Conservation (phyloP, 2,329 filamentous ascomycete species). For the Alternaria arborescens region DNA sequence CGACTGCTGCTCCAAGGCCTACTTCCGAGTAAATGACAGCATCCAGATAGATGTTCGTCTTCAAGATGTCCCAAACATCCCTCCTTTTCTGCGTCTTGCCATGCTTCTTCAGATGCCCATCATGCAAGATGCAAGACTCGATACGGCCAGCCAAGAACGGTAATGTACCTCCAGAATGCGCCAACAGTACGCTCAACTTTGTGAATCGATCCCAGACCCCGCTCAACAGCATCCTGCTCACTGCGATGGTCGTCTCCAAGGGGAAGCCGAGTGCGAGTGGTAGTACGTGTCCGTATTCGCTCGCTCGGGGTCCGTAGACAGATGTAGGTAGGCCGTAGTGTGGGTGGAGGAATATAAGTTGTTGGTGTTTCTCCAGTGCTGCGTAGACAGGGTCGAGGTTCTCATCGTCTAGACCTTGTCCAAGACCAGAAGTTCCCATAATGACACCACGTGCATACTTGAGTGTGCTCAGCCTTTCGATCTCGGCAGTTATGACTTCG, state of each 20-base stretch:
- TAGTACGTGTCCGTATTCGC: constrained; percentile 85
- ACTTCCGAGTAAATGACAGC: constrained; percentile 84
- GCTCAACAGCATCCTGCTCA: constrained; percentile 85
- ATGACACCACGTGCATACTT: constrained; percentile 83
- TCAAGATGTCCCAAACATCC: constrained; percentile 70
- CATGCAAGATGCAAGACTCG: constrained; percentile 86
- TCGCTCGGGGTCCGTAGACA: constrained; percentile 78
- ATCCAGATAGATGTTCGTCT: constrained; percentile 85
- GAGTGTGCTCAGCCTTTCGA: constrained; percentile 68
- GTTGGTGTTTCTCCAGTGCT: constrained; percentile 69
- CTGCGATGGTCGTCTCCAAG: constrained; percentile 90
- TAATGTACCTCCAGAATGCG: constrained; percentile 87
- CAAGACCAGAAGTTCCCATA: constrained; percentile 83
- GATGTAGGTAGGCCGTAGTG: constrained; percentile 86
- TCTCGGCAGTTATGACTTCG: constrained; percentile 69
- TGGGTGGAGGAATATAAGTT: constrained; percentile 85
- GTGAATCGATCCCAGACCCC: constrained; percentile 83
- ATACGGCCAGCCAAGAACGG: constrained; percentile 89
- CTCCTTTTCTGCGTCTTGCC: constrained; percentile 67
- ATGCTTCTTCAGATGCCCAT: constrained; percentile 74
- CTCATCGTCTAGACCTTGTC: constrained; percentile 80
- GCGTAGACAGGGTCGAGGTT: constrained; percentile 75
- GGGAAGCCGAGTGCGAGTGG: constrained; percentile 88
- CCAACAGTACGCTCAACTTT: constrained; percentile 76
- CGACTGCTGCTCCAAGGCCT: constrained; percentile 74